Percentiles rank a stretch among this genome's conserved stretches.
These are phyloP conservation scores for Myxozyma udenii DNA, from an alignment of 805 yeast genomes.

Conservation along the genomic window DNA sequence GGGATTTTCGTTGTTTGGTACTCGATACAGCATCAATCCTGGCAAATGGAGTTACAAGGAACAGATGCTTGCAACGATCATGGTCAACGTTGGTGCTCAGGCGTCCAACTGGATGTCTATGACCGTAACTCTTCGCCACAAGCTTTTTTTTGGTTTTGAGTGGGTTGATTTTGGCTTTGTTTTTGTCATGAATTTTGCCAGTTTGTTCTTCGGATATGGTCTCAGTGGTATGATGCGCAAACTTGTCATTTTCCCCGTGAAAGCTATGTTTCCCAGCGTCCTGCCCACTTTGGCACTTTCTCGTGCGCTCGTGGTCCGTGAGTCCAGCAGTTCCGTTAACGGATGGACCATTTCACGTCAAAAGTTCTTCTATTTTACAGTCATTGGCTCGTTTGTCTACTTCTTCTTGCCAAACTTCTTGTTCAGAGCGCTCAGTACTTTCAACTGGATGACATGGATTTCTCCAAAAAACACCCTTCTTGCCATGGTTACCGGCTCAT, in stretches of 20 bases:
- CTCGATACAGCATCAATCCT: conserved; percentile 49
- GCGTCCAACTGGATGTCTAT: conserved; percentile 10
- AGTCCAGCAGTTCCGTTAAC: conserved; percentile 46
- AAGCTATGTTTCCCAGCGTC: conserved; percentile 49
- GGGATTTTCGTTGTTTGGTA: conserved; percentile 35
- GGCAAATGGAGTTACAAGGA: conserved; percentile 67
- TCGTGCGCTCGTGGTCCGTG: conserved; percentile 46
- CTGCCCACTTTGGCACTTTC: conserved; percentile 51
- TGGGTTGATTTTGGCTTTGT: conserved; percentile 48
- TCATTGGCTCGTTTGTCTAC: conserved; percentile 46
- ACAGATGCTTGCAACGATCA: conserved; percentile 58
- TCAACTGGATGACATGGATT: conserved; percentile 60
- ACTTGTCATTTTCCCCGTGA: conserved; percentile 49
- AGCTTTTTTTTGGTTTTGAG: conserved; percentile 22
- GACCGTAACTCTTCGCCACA: conserved; percentile 7
- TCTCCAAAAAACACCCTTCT: conserved; percentile 49
- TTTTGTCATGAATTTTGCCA: conserved; percentile 49
- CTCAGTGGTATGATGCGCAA: conserved; percentile 63
- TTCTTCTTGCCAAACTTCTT: conserved; percentile 63
- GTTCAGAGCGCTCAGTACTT: conserved; percentile 57
- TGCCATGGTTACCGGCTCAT: conserved; percentile 50
- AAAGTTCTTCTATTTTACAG: conserved; percentile 48
- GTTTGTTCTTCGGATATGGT: conserved; percentile 64
- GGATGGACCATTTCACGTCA: conserved; percentile 61
- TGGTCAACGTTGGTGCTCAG: conserved; percentile 32